These are phyloP conservation scores for Xylaria nigripes DNA, from an alignment of 495 filamentous ascomycete species.

Conservation along the genomic window DNA sequence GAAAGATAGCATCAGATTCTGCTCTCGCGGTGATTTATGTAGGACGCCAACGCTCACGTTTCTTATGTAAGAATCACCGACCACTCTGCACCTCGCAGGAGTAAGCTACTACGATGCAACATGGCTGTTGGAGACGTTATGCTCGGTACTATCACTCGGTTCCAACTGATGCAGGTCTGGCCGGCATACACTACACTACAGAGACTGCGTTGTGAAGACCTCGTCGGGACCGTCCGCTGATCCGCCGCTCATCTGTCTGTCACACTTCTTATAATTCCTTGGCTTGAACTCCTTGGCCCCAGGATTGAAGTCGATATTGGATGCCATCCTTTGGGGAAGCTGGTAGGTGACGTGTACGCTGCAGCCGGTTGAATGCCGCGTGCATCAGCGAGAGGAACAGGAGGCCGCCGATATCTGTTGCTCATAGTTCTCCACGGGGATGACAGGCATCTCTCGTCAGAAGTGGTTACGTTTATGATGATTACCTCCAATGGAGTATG, in stretches of 20 bases:
- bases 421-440: neutral
- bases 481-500: neutral
- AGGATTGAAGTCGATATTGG: neutral
- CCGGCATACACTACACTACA: neutral
- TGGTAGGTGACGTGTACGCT: constrained; percentile 9
- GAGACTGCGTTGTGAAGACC: neutral
- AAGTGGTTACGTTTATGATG: neutral
- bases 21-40: neutral
- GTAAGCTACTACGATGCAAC: neutral
- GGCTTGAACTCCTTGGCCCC: neutral
- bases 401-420: neutral
- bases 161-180: constrained; percentile 3
- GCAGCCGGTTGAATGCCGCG: neutral
- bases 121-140: neutral
- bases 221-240: constrained; percentile 6
- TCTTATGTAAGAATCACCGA: neutral
- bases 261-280: constrained; percentile 5
- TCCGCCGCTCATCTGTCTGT: constrained; percentile 1
- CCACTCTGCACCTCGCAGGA: neutral
- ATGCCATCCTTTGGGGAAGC: neutral
- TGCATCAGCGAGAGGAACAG: constrained; percentile 4
- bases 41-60: neutral
- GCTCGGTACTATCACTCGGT: neutral
- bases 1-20: neutral
- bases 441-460: neutral